Evolutionary conservation across 805 yeast species (phyloP).

Genomic region (Myxozyma geophila): DNA sequence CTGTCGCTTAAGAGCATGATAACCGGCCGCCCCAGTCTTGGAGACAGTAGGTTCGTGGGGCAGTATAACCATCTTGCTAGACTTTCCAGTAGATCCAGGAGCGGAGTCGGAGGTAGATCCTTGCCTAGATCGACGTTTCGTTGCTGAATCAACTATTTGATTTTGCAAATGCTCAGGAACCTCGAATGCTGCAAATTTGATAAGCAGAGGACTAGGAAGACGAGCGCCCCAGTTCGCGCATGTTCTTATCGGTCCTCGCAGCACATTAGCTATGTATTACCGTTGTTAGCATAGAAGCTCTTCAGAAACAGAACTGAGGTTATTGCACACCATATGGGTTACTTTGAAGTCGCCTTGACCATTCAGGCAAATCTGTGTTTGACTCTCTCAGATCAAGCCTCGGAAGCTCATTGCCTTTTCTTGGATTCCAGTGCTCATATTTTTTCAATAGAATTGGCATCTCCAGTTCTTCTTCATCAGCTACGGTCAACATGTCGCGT

Average conservation of each 20-base stretch:
- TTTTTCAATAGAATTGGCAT: conserved; percentile 6
- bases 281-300: background rate
- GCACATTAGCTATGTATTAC: background rate
- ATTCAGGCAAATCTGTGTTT: background rate
- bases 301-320: background rate
- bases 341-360: conserved; percentile 11
- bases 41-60: conserved; percentile 1
- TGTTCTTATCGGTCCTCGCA: conserved; percentile 4
- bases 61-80: background rate
- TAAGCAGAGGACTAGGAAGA: conserved; percentile 9
- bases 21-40: conserved; percentile 7
- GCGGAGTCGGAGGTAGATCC: background rate
- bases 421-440: conserved; percentile 6
- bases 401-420: background rate
- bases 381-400: background rate
- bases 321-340: conserved; percentile 18
- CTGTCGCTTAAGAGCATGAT: conserved; percentile 16
- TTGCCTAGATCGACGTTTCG: background rate
- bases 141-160: background rate
- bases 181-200: conserved; percentile 15
- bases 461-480: background rate
- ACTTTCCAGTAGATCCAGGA: background rate
- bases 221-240: conserved; percentile 9
- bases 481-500: background rate
- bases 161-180: conserved; percentile 9